Evolutionary conservation across 179 eudicot genomes (phyloP).

Genomic region (Beta corolliflora): DNA sequence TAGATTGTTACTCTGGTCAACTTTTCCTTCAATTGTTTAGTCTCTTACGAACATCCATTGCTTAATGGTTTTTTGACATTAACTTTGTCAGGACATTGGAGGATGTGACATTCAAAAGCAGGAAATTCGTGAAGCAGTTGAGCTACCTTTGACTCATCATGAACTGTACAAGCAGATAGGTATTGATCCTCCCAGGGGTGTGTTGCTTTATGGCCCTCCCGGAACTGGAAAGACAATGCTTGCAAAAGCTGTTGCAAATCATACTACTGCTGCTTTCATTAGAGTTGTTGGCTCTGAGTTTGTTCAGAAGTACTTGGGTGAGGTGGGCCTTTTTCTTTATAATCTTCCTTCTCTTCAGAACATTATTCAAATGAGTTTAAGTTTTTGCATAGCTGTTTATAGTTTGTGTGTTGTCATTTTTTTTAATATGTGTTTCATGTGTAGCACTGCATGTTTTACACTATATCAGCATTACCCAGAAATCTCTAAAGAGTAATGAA

Average conservation of each 20-base stretch:
- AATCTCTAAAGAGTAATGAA: background rate
- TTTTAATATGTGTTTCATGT: background rate
- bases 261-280: slow-evolving; percentile 92
- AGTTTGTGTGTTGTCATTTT: background rate
- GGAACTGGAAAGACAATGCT: slow-evolving; percentile 98
- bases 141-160: slow-evolving; percentile 95
- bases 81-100: slow-evolving; percentile 73
- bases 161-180: slow-evolving; percentile 93
- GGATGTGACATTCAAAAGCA: slow-evolving; percentile 99
- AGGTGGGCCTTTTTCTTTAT: slow-evolving; percentile 46
- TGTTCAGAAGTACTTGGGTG: slow-evolving; percentile 96
- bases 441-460: background rate
- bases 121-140: slow-evolving; percentile 98
- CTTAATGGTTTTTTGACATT: slow-evolving; percentile 11
- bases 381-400: background rate
- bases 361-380: background rate
- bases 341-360: background rate
- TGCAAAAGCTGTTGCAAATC: slow-evolving; percentile 95
- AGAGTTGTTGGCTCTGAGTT: slow-evolving; percentile 96
- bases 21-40: background rate
- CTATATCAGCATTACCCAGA: background rate
- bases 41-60: background rate
- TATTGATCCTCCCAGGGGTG: slow-evolving; percentile 98
- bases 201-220: slow-evolving; percentile 96
- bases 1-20: background rate